phyloP scores from a whole-genome alignment of 139 green algal species.

The Chlamydomonas schloesseri region DNA sequence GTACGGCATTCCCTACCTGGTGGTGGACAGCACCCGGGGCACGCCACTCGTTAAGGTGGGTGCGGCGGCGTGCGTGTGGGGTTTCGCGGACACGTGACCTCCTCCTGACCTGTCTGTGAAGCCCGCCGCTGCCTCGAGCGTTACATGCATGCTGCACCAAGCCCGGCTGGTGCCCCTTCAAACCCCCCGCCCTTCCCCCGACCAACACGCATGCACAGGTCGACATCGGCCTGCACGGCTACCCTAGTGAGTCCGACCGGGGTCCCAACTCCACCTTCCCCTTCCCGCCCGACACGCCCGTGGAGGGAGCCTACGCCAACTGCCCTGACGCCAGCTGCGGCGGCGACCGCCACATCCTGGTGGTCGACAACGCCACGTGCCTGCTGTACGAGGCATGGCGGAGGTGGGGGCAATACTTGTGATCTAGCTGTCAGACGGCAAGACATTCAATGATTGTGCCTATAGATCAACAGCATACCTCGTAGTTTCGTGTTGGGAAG shows the following conservation, averaged over 20 bases:
- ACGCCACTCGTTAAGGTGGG: no score
- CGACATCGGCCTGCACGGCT: neutral
- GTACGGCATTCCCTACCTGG: constrained; percentile 46
- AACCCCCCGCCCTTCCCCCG: no score
- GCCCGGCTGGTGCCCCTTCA: no score
- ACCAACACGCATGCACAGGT: constrained; percentile 8
- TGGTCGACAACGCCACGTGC: constrained; percentile 53
- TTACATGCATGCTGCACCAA: no score
- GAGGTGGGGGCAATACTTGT: neutral
- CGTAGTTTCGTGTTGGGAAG: no score
- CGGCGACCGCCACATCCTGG: constrained; percentile 55
- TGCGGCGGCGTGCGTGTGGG: no score
- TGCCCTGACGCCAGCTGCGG: constrained; percentile 36
- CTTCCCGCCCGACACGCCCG: constrained; percentile 26
- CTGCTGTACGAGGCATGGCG: constrained; percentile 52
- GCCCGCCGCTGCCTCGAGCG: no score
- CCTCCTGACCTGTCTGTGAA: no score
- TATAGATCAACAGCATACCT: no score
- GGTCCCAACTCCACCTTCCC: constrained; percentile 2
- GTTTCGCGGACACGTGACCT: no score
- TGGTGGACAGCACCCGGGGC: constrained; percentile 4
- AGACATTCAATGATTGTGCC: no score
- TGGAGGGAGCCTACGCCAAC: constrained; percentile 45
- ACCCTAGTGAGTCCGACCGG: constrained; percentile 19
- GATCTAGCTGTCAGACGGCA: no score